Conservation (phyloP, 257 asterid genomes). For the Solanum arcanum region DNA sequence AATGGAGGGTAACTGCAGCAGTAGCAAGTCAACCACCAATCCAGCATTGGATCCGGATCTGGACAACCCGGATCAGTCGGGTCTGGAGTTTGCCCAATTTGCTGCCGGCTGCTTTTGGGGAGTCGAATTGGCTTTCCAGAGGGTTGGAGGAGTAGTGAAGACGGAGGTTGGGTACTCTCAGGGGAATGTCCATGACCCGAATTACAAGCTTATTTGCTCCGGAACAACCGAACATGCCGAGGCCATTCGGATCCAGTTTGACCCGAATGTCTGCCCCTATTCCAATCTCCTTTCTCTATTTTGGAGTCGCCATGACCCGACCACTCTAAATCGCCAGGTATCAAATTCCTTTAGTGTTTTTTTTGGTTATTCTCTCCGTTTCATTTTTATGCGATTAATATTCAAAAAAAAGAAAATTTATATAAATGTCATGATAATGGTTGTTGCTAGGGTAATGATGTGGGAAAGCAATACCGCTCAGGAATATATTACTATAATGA, state of each 20-base stretch:
- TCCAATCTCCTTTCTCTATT: constrained; percentile 57
- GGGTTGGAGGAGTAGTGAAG: constrained; percentile 68
- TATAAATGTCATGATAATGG: neutral
- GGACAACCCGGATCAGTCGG: constrained; percentile 47
- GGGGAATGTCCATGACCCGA: constrained; percentile 57
- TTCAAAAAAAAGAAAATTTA: too few species aligned
- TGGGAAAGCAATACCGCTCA: constrained; percentile 87
- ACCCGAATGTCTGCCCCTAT: constrained; percentile 70
- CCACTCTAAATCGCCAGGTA: constrained; percentile 89
- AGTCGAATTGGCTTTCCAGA: constrained; percentile 76
- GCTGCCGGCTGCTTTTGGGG: constrained; percentile 99
- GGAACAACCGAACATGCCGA: constrained; percentile 72
- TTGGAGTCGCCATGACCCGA: constrained; percentile 93
- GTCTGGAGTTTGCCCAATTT: constrained; percentile 73
- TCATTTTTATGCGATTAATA: neutral
- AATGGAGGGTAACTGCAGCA: constrained; percentile 18
- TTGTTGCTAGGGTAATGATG: constrained; percentile 69
- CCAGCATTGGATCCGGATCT: constrained; percentile 62
- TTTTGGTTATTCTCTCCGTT: neutral
- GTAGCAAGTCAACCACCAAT: constrained; percentile 23
- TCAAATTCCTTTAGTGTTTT: neutral
- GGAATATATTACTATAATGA: constrained; percentile 84
- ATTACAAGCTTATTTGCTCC: constrained; percentile 62
- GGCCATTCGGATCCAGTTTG: constrained; percentile 78
- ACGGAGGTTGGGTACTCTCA: constrained; percentile 89